phyloP scores from a whole-genome alignment of 495 filamentous ascomycete species.

The Xylaria bambusicola region DNA sequence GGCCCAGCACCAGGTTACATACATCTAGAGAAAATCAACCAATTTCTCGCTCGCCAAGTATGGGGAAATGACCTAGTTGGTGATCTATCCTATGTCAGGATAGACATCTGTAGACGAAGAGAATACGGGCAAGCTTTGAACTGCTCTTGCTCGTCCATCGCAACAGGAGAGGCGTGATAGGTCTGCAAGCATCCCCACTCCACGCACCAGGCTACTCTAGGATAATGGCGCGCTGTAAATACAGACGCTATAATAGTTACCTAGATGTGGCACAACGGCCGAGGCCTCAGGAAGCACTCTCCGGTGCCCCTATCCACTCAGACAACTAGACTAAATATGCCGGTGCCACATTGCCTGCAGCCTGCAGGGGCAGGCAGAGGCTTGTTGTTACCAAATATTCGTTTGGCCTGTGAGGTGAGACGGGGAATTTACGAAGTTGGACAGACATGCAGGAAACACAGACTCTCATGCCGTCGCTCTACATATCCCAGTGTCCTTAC shows the following conservation, averaged over 20 bases:
- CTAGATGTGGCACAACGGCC: neutral
- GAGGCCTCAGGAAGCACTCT: neutral
- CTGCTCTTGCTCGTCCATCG: neutral
- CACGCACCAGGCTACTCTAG: neutral
- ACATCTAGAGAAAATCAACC: neutral
- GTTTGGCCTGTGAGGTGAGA: neutral
- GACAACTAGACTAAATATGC: neutral
- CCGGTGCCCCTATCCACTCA: neutral
- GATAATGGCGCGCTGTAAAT: neutral
- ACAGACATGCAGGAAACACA: neutral
- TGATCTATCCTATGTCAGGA: constrained; percentile 2
- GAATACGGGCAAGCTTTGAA: neutral
- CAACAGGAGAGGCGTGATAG: neutral
- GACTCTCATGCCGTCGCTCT: neutral
- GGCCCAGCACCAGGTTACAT: neutral
- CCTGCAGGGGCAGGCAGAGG: neutral
- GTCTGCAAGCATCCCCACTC: neutral
- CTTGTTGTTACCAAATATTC: neutral
- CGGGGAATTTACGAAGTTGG: neutral
- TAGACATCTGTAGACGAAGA: neutral
- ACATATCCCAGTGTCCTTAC: neutral
- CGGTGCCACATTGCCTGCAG: constrained; percentile 10
- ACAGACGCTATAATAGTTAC: neutral
- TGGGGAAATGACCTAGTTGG: neutral
- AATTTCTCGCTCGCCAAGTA: neutral